Conservation (phyloP, 768 basidiomycete species). For the Pleurotus sapidus region DNA sequence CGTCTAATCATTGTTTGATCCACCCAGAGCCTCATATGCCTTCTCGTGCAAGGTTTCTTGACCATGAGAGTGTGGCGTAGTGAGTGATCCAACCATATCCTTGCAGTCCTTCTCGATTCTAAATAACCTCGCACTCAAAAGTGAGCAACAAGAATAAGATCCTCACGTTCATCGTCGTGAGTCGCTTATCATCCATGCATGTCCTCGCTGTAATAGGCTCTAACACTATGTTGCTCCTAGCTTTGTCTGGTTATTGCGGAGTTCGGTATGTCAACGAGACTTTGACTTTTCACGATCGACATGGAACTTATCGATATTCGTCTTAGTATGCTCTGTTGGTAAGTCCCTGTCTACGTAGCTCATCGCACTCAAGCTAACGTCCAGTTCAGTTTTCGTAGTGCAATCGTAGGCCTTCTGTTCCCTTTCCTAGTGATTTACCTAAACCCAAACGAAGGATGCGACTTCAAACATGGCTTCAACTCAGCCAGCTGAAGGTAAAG, state of each 20-base stretch:
- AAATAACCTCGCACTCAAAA: conserved; percentile 16
- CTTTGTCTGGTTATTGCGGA: conserved; percentile 42
- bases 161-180: conserved; percentile 41
- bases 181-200: conserved; percentile 10
- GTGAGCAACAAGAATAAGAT: conserved; percentile 47
- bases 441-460: conserved; percentile 30
- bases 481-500: conserved; percentile 41
- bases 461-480: conserved; percentile 40
- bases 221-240: conserved; percentile 19
- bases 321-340: conserved; percentile 39
- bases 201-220: too few species aligned
- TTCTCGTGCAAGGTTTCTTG: conserved; percentile 54
- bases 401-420: conserved; percentile 35
- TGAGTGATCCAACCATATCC: conserved; percentile 19
- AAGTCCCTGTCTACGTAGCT: conserved; percentile 13
- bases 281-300: neutral
- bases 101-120: neutral
- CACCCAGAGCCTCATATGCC: conserved; percentile 45
- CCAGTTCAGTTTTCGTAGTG: conserved; percentile 39
- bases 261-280: conserved; percentile 36
- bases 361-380: neutral
- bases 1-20: neutral
- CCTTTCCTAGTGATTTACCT: neutral
- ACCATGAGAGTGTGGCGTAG: conserved; percentile 42
- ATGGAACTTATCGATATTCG: too few species aligned